These are phyloP conservation scores for Ambrosia trifida DNA, from an alignment of 129 eudicot species.

Conservation along the genomic window DNA sequence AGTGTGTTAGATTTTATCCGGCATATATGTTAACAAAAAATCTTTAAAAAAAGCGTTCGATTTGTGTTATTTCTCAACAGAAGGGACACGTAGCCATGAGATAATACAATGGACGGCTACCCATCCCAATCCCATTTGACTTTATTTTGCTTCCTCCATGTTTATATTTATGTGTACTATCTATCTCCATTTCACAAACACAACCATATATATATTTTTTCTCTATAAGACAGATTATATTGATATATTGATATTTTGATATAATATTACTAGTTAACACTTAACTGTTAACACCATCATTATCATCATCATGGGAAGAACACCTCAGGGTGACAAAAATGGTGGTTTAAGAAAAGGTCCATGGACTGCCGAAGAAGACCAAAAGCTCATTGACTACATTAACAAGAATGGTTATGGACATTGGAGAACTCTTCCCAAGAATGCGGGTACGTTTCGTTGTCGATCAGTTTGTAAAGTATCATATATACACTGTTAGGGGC, in stretches of 20 bases:
- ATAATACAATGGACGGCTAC: conserved; percentile 26
- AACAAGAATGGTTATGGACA: conserved; percentile 36
- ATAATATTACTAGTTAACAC: not conserved
- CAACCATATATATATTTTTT: not conserved
- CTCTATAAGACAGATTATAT: not conserved
- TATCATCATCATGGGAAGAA: conserved; percentile 29
- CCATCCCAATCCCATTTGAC: conserved; percentile 16
- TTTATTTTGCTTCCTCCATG: conserved; percentile 3
- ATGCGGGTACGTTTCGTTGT: conserved; percentile 25
- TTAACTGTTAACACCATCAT: not conserved
- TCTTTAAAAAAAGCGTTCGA: not conserved
- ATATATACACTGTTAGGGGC: no score
- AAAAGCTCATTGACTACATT: conserved; percentile 31
- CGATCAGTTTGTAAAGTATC: not conserved
- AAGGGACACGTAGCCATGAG: conserved; percentile 26
- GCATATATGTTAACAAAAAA: not conserved
- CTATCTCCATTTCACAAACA: not conserved
- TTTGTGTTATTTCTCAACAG: not conserved
- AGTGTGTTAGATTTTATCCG: not conserved
- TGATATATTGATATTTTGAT: not conserved
- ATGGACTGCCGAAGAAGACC: conserved; percentile 44
- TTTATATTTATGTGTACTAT: conserved; percentile 1
- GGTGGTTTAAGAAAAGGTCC: conserved; percentile 41
- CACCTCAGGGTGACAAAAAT: conserved; percentile 32
- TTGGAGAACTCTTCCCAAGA: conserved; percentile 43